Percentiles rank a stretch among this genome's conserved stretches.
phyloP scores from a whole-genome alignment of 73 alveolate species.

The Paramecium sexaurelia region DNA sequence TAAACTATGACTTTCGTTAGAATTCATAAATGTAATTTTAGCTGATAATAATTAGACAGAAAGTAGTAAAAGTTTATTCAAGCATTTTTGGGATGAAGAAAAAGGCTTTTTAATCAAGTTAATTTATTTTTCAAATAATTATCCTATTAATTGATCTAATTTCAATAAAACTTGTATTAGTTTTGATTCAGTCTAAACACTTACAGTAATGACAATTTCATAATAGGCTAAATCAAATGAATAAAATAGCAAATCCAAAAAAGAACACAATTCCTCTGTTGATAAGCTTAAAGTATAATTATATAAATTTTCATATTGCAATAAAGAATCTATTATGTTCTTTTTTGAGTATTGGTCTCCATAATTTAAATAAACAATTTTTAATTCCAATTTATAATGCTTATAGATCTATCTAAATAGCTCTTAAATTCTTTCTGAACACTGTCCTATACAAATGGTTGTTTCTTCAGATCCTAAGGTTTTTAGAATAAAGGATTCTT shows the following conservation, averaged over 20 bases:
- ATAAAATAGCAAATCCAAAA: neutral
- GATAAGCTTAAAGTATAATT: neutral
- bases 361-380: neutral
- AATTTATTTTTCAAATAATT: neutral
- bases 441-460: neutral
- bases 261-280: neutral
- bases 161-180: neutral
- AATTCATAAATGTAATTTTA: neutral
- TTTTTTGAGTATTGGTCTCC: neutral
- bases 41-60: neutral
- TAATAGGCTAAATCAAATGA: neutral
- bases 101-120: neutral
- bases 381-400: neutral
- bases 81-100: neutral
- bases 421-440: neutral
- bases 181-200: conserved; percentile 32
- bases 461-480: neutral
- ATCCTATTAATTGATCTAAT: neutral
- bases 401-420: neutral
- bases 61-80: neutral
- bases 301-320: neutral
- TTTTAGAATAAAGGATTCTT: neutral
- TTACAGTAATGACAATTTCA: neutral
- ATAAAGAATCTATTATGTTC: neutral
- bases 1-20: neutral